A percentile compares a stretch with the other conserved stretches of the same genome.
Evolutionary conservation across 768 basidiomycete genomes (phyloP).

Genomic region (Boletus tylopilopsis): DNA sequence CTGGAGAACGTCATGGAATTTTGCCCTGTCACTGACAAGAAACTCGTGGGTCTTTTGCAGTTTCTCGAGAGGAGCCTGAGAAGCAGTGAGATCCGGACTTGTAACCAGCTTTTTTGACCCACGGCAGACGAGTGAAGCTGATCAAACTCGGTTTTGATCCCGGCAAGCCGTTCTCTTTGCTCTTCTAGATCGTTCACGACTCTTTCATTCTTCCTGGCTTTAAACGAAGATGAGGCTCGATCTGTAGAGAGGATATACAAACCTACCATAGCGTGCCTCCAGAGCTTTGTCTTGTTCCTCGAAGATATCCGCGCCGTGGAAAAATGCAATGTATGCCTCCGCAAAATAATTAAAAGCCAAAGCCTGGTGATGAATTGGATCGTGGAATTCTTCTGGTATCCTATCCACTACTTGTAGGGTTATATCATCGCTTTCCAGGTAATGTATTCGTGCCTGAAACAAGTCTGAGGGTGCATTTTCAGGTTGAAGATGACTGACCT

Average conservation of each 20-base stretch:
- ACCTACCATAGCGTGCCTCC: slow-evolving; percentile 74
- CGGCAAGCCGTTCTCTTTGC: slow-evolving; percentile 44
- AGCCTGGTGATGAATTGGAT: slow-evolving; percentile 68
- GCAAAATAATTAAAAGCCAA: slow-evolving; percentile 74
- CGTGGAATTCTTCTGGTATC: slow-evolving; percentile 74
- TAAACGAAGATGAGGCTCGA: not conserved
- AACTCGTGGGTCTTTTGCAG: slow-evolving; percentile 59
- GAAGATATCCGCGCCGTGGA: slow-evolving; percentile 65
- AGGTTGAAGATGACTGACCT: slow-evolving; percentile 46
- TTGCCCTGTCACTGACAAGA: slow-evolving; percentile 70
- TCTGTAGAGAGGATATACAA: not conserved
- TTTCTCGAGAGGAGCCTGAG: slow-evolving; percentile 61
- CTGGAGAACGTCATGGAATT: slow-evolving; percentile 71
- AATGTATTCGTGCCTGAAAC: slow-evolving; percentile 36
- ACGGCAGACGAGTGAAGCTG: slow-evolving; percentile 64
- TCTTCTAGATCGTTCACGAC: slow-evolving; percentile 62
- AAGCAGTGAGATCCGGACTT: not conserved
- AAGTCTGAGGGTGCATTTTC: not conserved
- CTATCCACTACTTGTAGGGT: slow-evolving; percentile 59
- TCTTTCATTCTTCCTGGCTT: slow-evolving; percentile 71
- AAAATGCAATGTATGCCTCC: slow-evolving; percentile 63
- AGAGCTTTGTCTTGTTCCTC: slow-evolving; percentile 65
- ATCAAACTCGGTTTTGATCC: slow-evolving; percentile 49
- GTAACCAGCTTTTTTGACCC: slow-evolving; percentile 7
- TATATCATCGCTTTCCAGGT: slow-evolving; percentile 60